Conservation (phyloP, 1,139 yeast genomes). For the Blastobotrys raffinosifermentans region DNA sequence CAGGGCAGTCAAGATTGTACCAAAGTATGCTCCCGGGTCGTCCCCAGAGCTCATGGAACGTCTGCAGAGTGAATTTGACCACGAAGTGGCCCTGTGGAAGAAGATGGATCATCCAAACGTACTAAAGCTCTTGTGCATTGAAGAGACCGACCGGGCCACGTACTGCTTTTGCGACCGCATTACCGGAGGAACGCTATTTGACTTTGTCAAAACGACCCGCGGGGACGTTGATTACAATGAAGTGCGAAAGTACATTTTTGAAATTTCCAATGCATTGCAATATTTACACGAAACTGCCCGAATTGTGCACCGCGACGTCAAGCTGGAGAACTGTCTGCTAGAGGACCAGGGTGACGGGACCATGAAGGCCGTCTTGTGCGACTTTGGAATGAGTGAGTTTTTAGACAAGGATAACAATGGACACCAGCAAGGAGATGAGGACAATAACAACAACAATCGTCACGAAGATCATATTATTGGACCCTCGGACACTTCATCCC, state of each 20-base stretch:
- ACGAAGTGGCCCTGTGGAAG: conserved; percentile 74
- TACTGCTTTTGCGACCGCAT: conserved; percentile 70
- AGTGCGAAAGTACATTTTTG: conserved; percentile 40
- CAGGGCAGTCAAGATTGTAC: conserved; percentile 75
- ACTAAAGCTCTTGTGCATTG: conserved; percentile 54
- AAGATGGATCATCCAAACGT: conserved; percentile 59
- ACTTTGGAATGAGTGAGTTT: conserved; percentile 75
- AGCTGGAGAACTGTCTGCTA: conserved; percentile 76
- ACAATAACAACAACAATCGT: background rate
- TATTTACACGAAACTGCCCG: conserved; percentile 64
- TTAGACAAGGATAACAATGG: conserved; percentile 20
- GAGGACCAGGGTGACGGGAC: conserved; percentile 34
- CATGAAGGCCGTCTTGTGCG: conserved; percentile 48
- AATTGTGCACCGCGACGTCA: conserved; percentile 83
- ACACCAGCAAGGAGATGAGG: conserved; percentile 2
- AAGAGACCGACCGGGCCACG: conserved; percentile 56
- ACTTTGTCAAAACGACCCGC: conserved; percentile 50
- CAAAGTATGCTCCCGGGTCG: conserved; percentile 25
- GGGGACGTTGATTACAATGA: conserved; percentile 15
- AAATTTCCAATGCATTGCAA: conserved; percentile 54
- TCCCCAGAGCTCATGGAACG: conserved; percentile 26
- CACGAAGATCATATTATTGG: conserved; percentile 18
- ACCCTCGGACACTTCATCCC: conserved; percentile 27
- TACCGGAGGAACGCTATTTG: conserved; percentile 80
- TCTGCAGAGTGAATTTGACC: conserved; percentile 49